Evolutionary conservation across 2,329 filamentous ascomycete species (phyloP).

Genomic region (Penicillium sp.): DNA sequence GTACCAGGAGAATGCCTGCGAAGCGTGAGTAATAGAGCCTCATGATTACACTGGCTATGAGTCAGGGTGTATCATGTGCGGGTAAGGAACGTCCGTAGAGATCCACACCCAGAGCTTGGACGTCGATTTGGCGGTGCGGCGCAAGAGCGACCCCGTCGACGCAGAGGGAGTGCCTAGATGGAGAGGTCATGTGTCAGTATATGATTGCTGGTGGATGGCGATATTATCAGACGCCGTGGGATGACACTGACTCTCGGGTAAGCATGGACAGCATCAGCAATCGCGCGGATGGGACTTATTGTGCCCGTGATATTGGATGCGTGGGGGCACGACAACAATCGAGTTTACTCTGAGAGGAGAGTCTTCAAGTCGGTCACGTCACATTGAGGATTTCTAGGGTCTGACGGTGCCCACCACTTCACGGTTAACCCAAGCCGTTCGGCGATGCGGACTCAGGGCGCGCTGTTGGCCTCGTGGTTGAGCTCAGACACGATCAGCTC

Average conservation of each 20-base stretch:
- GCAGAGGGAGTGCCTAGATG: slow-evolving; percentile 59
- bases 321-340: slow-evolving; percentile 73
- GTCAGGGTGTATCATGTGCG: neutral
- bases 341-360: slow-evolving; percentile 65
- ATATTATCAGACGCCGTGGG: neutral
- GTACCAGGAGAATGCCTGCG: slow-evolving; percentile 71
- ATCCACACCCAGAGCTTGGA: slow-evolving; percentile 68
- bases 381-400: slow-evolving; percentile 60
- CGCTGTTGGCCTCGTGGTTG: slow-evolving; percentile 78
- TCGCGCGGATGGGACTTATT: slow-evolving; percentile 55
- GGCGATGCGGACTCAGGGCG: slow-evolving; percentile 72
- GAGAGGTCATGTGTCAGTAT: neutral
- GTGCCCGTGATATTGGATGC: slow-evolving; percentile 73
- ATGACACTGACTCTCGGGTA: slow-evolving; percentile 42
- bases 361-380: slow-evolving; percentile 57
- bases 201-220: neutral
- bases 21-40: slow-evolving; percentile 1
- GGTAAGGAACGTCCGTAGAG: slow-evolving; percentile 56
- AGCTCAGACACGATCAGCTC: slow-evolving; percentile 71
- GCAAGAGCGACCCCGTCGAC: slow-evolving; percentile 79
- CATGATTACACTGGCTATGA: neutral
- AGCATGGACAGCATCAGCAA: slow-evolving; percentile 42
- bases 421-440: slow-evolving; percentile 60
- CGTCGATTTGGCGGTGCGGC: slow-evolving; percentile 70
- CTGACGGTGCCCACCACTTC: slow-evolving; percentile 68